Evolutionary conservation across 176 grass and related monocot genomes (phyloP), one percentile per base, ranked within the genome.

Genomic region (Oryza punctata): DNA sequence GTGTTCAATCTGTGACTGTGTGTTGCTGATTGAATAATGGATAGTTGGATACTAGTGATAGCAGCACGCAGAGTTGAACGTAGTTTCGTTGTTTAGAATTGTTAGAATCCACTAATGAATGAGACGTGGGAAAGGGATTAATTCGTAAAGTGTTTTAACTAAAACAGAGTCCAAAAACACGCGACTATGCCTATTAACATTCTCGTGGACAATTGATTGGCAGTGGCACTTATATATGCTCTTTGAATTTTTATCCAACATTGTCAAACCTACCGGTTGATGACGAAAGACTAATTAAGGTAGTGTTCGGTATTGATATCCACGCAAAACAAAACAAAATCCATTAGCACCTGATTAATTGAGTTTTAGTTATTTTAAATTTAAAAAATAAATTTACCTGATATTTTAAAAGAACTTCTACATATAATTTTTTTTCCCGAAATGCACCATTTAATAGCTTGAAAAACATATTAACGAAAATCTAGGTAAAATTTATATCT

Each of bases 11-110:
- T 54, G 60, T 1, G 13, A 21, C 43, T 16, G 23, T 38, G 63
- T 15, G 46, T 21, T 54, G 18, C 50, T 18, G 52, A 57, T 57
- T 57, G 52, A 21, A n/a, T 57, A 57, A 19, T 67, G 44, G 43
- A 28, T 60, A 77, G 64, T 60, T 67, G 44, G 43, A 28, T 69
- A 77, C 73, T 60, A 33, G 46, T 59, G 30, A 38, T 65, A 30
- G 24, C 12, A 3, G 72, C 63, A 59, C 63, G 59, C n/a, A 27
- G 82, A 10, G 54, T 68, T 69, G 72, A 52, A 24, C 61, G 11
- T 18, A 5, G 28, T 8, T 67, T 76, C 32, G 0, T 43, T 76
- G 72, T 68, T 76, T 84, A 9, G 82, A 43, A 54, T 68, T 54
- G 63, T 75, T 44, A 65, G 41, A 49, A 50, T 29, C 60, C 21